Evolutionary conservation across 805 yeast genomes (phyloP).

Genomic region (Tetrapisispora iriomotensis): DNA sequence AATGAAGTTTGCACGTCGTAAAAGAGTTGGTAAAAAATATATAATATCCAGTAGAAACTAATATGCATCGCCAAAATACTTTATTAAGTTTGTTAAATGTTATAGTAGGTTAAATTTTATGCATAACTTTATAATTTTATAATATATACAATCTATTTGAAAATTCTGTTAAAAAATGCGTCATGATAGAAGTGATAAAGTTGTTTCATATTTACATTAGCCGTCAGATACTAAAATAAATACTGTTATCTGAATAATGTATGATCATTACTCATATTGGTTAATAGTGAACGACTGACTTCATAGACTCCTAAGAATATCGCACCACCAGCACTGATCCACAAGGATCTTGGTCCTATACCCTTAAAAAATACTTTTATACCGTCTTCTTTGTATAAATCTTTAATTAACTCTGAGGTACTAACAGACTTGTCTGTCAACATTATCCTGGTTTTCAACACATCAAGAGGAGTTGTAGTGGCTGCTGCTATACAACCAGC

Average conservation of each 20-base stretch:
- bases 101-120: no score
- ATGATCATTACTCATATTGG: neutral
- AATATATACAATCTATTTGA: no score
- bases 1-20: slow-evolving; percentile 52
- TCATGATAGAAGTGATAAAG: no score
- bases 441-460: slow-evolving; percentile 80
- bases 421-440: slow-evolving; percentile 42
- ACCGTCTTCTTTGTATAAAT: slow-evolving; percentile 66
- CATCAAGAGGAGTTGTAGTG: slow-evolving; percentile 69
- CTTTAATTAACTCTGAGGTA: slow-evolving; percentile 37
- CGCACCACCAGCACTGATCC: slow-evolving; percentile 99
- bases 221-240: no score
- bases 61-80: neutral
- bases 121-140: no score
- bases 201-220: no score
- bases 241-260: neutral
- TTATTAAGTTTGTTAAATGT: neutral
- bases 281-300: slow-evolving; percentile 38
- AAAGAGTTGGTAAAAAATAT: slow-evolving; percentile 35
- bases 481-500: slow-evolving; percentile 84
- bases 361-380: slow-evolving; percentile 65
- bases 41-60: slow-evolving; percentile 27
- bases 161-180: no score
- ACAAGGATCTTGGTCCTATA: slow-evolving; percentile 88
- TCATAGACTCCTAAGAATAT: slow-evolving; percentile 94